A percentile compares a stretch with the other conserved stretches of the same genome.
phyloP scores from a whole-genome alignment of 1,139 yeast genomes.

The Yamadazyma siamensis region DNA sequence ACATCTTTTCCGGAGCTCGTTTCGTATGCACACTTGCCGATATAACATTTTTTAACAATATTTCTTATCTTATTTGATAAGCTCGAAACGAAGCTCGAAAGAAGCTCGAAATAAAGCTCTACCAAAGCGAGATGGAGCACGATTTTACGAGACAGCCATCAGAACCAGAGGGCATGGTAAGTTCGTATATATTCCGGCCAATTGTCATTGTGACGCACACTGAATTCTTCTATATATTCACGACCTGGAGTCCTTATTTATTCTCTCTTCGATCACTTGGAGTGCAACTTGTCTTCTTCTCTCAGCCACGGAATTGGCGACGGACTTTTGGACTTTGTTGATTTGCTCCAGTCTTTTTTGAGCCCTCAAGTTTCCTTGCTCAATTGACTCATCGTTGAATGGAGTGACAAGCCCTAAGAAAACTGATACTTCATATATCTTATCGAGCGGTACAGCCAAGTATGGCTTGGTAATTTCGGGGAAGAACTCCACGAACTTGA shows the following conservation, averaged over 20 bases:
- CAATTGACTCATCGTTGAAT: conserved; percentile 68
- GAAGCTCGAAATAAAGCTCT: too few species aligned
- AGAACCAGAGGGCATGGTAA: too few species aligned
- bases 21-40: too few species aligned
- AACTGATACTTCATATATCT: conserved; percentile 51
- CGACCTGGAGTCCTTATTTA: conserved; percentile 31
- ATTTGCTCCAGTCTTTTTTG: conserved; percentile 51
- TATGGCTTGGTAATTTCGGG: conserved; percentile 56
- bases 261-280: conserved; percentile 76
- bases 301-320: conserved; percentile 66
- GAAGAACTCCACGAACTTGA: conserved; percentile 78
- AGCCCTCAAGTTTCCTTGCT: conserved; percentile 70
- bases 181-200: too few species aligned
- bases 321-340: conserved; percentile 36
- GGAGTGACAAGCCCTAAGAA: conserved; percentile 58
- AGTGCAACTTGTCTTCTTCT: conserved; percentile 84
- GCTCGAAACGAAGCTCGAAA: too few species aligned
- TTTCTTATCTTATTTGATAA: too few species aligned
- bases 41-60: too few species aligned
- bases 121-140: too few species aligned
- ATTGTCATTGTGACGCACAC: too few species aligned
- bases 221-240: too few species aligned
- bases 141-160: too few species aligned
- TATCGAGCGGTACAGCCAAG: conserved; percentile 52
- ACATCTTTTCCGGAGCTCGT: too few species aligned